Evolutionary conservation across 257 asterid genomes (phyloP).

Genomic region (Primulina eburnea): DNA sequence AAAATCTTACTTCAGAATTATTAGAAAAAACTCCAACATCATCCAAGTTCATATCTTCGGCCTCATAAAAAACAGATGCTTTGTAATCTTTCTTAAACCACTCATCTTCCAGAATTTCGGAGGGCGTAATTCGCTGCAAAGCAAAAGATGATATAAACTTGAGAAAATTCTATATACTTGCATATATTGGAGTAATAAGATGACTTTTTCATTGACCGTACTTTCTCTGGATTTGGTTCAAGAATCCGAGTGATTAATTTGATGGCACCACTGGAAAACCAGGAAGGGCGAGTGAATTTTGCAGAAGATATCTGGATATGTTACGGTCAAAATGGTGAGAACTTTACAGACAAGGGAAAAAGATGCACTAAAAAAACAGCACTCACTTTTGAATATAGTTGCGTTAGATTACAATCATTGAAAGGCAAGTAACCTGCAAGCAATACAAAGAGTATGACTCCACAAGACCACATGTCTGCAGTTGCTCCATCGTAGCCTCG

Average conservation of each 20-base stretch:
- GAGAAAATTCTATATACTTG: not conserved
- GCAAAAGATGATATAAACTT: not conserved
- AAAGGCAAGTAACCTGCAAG: conserved; percentile 26
- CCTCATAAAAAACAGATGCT: conserved; percentile 71
- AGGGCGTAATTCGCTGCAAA: conserved; percentile 66
- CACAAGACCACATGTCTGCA: conserved; percentile 91
- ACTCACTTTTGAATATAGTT: conserved; percentile 18
- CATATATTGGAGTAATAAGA: too few relatives aligned
- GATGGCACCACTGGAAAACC: conserved; percentile 18
- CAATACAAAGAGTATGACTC: conserved; percentile 21
- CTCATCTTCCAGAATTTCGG: conserved; percentile 70
- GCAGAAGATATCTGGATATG: conserved; percentile 17
- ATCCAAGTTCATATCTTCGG: conserved; percentile 71
- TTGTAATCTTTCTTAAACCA: conserved; percentile 91
- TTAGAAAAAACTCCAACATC: conserved; percentile 88
- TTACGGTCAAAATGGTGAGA: conserved; percentile 19
- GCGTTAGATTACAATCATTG: conserved; percentile 15
- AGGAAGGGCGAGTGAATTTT: conserved; percentile 11
- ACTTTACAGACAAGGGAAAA: not conserved
- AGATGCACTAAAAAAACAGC: not conserved
- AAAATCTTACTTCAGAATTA: conserved; percentile 64
- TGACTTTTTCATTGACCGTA: conserved; percentile 21
- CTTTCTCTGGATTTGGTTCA: conserved; percentile 15
- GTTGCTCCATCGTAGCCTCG: conserved; percentile 21
- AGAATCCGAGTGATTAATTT: conserved; percentile 15